Evolutionary conservation across 352 stramenopile genomes (phyloP), one percentile per base, ranked within the genome.

Genomic region (Pythium monospermum): DNA sequence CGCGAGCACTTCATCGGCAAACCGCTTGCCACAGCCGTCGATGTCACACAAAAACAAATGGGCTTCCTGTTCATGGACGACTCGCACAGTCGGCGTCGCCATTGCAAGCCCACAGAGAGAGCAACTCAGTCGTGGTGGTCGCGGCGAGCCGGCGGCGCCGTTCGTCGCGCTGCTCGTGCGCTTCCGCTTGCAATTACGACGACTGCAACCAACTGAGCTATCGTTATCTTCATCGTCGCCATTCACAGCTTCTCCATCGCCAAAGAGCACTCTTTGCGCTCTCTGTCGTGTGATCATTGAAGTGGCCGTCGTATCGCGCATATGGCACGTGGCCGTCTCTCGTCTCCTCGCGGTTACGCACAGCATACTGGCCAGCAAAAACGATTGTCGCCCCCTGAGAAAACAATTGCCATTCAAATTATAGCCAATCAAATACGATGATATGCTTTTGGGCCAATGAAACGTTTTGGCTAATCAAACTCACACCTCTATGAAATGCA

Each of bases 101-200:
- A 51, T 47, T 2, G n/a, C 18, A 12, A 38, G 18, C 2, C 21
- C 45, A 15, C 41, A 61, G 30, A 30, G 15, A 27, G 32, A 19
- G 18, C 6, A 40, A 3, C 4, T 16, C 11, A 42, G 10, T 4
- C 15, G 33, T 31, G 18, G 32, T 30, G 12, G 26, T 41, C 40
- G 23, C 8, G 40, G 7, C 19, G 30, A 35, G 7, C 30, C 30
- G 13, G 30, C 30, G 7, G 30, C 7, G 13, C 7, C 30, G 30
- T 35, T 13, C 13, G 30, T 13, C 7, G 13, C 8, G 30, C 30
- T 35, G 7, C 8, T 8, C 28, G 16, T n/a, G 25, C 41, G 56
- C 56, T 64, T 58, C 33, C 56, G 48, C 42, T 64, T 64, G 35
- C 36, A n/a, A n/a, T n/a, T n/a, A n/a, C n/a, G n/a, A n/a, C n/a